phyloP scores from a whole-genome alignment of 164 flowering plant species.

The Aristolochia californica region DNA sequence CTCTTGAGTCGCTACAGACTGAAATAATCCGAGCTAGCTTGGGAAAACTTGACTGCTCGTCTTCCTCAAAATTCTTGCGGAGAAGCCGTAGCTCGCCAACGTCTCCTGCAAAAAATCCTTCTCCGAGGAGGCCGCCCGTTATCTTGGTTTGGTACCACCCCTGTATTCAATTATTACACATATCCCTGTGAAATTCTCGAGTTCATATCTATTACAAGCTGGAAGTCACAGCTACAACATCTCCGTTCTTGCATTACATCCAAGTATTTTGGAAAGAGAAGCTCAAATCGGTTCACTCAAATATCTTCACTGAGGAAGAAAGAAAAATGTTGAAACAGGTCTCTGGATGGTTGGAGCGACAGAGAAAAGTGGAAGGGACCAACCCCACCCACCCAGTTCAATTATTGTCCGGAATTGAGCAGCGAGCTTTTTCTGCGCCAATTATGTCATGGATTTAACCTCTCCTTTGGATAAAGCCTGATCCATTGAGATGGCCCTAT shows the following conservation, averaged over 20 bases:
- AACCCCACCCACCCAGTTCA: too few species aligned
- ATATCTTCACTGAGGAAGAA: background rate
- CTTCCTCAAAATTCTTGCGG: slow-evolving; percentile 24
- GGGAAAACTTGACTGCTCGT: slow-evolving; percentile 21
- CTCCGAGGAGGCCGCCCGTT: slow-evolving; percentile 14
- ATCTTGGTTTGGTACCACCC: slow-evolving; percentile 1
- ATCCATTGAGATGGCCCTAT: too few species aligned
- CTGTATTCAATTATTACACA: too few species aligned
- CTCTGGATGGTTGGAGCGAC: too few species aligned
- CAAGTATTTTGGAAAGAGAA: background rate
- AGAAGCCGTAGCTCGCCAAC: slow-evolving; percentile 41
- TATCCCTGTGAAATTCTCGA: too few species aligned
- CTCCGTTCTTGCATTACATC: background rate
- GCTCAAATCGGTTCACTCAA: too few species aligned
- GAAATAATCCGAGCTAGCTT: slow-evolving; percentile 18
- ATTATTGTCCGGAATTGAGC: too few species aligned
- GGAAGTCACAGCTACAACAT: background rate
- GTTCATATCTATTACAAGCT: too few species aligned
- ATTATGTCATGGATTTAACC: too few species aligned
- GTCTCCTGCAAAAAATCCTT: slow-evolving; percentile 47
- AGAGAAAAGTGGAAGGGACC: too few species aligned
- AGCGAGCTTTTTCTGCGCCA: too few species aligned
- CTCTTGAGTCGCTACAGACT: slow-evolving; percentile 8
- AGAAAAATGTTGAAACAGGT: background rate
- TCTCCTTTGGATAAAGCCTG: too few species aligned